These are phyloP conservation scores for Paramecium biaurelia DNA, from an alignment of 73 alveolate genomes.

Conservation along the genomic window DNA sequence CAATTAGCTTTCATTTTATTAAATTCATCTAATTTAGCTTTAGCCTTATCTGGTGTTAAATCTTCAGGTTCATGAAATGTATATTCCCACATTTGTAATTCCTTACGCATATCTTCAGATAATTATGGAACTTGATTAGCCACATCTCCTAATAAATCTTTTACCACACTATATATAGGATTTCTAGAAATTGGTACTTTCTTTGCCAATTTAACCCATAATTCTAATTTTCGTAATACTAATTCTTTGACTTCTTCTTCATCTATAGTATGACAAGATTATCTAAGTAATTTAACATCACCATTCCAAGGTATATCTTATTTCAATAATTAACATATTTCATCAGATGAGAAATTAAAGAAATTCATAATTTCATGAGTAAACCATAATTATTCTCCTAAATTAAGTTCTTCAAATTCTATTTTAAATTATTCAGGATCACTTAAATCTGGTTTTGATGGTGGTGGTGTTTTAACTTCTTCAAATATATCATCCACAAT, in stretches of 20 bases:
- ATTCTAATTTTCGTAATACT: constrained; percentile 62
- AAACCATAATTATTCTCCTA: constrained; percentile 68
- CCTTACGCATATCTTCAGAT: constrained; percentile 69
- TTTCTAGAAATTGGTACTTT: constrained; percentile 69
- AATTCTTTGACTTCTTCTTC: constrained; percentile 64
- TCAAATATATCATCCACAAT: constrained; percentile 68
- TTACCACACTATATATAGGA: constrained; percentile 61
- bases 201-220: constrained; percentile 66
- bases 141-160: constrained; percentile 59
- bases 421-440: constrained; percentile 70
- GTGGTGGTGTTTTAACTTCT: constrained; percentile 74
- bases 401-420: constrained; percentile 73
- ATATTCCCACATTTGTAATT: constrained; percentile 74
- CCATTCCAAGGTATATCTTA: constrained; percentile 74
- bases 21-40: constrained; percentile 70
- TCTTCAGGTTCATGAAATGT: constrained; percentile 72
- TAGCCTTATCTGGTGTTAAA: constrained; percentile 72
- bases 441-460: constrained; percentile 73
- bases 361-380: constrained; percentile 59
- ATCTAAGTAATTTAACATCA: constrained; percentile 68
- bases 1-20: constrained; percentile 78
- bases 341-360: constrained; percentile 36
- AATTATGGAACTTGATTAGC: constrained; percentile 65
- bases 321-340: not conserved
- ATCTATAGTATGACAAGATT: constrained; percentile 60